Conservation (phyloP, 768 basidiomycete genomes). For the Amanita fuliginea region DNA sequence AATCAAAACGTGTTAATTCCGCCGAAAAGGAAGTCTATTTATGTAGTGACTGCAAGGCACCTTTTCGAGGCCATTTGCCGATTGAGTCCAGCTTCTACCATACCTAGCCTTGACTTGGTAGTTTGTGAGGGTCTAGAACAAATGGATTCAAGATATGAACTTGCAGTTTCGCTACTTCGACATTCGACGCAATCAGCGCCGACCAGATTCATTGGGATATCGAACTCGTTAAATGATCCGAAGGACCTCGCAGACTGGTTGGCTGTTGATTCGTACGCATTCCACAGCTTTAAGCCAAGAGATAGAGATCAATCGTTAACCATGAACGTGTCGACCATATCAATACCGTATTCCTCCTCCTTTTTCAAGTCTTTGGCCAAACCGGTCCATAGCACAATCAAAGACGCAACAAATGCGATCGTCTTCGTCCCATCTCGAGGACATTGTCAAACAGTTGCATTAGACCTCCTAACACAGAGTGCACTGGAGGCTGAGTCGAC, state of each 20-base stretch:
- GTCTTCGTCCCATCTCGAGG: conserved; percentile 82
- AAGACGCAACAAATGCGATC: conserved; percentile 43
- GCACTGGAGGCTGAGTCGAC: conserved; percentile 63
- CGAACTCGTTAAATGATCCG: conserved; percentile 72
- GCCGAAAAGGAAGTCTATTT: conserved; percentile 34
- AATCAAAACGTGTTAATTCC: conserved; percentile 24
- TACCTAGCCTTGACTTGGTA: conserved; percentile 46
- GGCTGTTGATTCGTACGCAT: conserved; percentile 45
- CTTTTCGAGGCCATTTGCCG: conserved; percentile 34
- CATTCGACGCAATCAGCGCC: conserved; percentile 48
- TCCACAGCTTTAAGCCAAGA: conserved; percentile 71
- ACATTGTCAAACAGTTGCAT: conserved; percentile 64
- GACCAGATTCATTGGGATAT: conserved; percentile 69
- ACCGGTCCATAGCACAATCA: conserved; percentile 74
- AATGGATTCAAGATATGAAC: conserved; percentile 72
- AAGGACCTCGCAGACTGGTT: conserved; percentile 80
- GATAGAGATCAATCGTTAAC: conserved; percentile 75
- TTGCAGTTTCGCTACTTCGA: conserved; percentile 64
- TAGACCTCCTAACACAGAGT: conserved; percentile 82
- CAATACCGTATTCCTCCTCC: conserved; percentile 75
- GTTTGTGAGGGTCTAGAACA: conserved; percentile 82
- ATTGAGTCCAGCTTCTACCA: conserved; percentile 15
- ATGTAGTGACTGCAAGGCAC: conserved; percentile 42
- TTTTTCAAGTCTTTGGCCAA: conserved; percentile 89
- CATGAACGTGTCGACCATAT: conserved; percentile 65